Conservation (phyloP, 139 green algal genomes). For the Chloropicon primus region DNA sequence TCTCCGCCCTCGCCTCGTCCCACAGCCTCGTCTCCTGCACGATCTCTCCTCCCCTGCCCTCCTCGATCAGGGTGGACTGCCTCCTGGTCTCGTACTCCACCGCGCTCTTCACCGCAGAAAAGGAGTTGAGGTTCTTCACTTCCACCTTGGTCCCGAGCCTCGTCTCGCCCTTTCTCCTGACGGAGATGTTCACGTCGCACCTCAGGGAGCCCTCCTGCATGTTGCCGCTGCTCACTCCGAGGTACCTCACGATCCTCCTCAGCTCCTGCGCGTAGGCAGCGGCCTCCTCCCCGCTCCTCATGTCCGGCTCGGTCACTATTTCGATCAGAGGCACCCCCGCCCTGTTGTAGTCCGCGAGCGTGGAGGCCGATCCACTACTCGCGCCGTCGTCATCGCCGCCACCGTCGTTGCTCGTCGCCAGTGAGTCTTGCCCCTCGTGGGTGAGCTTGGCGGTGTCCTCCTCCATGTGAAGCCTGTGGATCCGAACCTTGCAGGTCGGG, state of each 20-base stretch:
- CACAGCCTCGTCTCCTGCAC: slow-evolving; percentile 88
- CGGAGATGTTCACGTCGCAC: slow-evolving; percentile 84
- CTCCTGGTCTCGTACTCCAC: slow-evolving; percentile 86
- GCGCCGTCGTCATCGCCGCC: too few species aligned
- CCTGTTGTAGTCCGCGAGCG: slow-evolving; percentile 83
- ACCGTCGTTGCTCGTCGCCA: not conserved
- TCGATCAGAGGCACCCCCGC: slow-evolving; percentile 88
- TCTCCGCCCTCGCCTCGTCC: slow-evolving; percentile 69
- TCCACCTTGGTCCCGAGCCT: slow-evolving; percentile 91
- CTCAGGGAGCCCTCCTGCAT: slow-evolving; percentile 81
- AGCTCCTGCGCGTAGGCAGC: slow-evolving; percentile 84
- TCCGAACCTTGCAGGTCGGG: slow-evolving; percentile 23
- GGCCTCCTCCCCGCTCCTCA: slow-evolving; percentile 72
- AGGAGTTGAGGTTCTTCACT: slow-evolving; percentile 99
- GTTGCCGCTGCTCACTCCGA: slow-evolving; percentile 78
- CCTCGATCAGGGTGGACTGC: slow-evolving; percentile 49
- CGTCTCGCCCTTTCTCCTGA: slow-evolving; percentile 19
- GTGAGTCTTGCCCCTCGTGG: slow-evolving; percentile 15
- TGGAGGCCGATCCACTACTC: slow-evolving; percentile 41
- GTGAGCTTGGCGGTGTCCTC: slow-evolving; percentile 90
- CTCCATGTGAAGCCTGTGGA: slow-evolving; percentile 79
- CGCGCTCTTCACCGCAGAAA: slow-evolving; percentile 83
- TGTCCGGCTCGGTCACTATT: slow-evolving; percentile 90
- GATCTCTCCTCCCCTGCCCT: slow-evolving; percentile 52
- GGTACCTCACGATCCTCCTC: slow-evolving; percentile 65